A percentile compares a stretch with the other conserved stretches of the same genome.
These are phyloP conservation scores for Dactylellina haptotyla DNA, from an alignment of 2,329 filamentous ascomycete species.

Conservation along the genomic window DNA sequence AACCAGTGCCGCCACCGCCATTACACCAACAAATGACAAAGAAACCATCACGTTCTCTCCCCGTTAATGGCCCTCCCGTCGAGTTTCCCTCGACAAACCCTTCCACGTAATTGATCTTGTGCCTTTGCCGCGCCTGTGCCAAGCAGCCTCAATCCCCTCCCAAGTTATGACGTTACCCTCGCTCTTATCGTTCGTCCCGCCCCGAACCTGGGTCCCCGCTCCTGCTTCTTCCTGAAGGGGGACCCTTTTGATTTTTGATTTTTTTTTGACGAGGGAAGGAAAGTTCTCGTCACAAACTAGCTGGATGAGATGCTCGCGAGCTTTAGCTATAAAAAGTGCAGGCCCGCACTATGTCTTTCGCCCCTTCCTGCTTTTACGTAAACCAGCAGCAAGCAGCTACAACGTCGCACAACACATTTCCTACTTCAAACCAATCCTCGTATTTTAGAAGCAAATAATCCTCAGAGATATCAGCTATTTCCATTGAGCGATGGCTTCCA, in stretches of 20 bases:
- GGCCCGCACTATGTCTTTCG: constrained; percentile 4
- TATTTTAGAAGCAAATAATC: not conserved
- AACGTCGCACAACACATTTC: constrained; percentile 42
- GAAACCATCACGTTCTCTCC: constrained; percentile 14
- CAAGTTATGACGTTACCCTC: constrained; percentile 42
- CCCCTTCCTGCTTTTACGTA: constrained; percentile 37
- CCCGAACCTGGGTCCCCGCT: not conserved
- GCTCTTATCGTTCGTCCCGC: constrained; percentile 29
- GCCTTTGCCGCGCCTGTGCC: constrained; percentile 41
- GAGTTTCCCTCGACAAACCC: not conserved
- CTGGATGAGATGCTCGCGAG: not conserved
- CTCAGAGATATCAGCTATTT: constrained; percentile 5
- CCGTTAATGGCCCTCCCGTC: not conserved
- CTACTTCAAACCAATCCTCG: not conserved
- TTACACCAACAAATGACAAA: constrained; percentile 53
- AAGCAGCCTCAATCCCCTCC: constrained; percentile 32
- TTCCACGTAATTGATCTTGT: not conserved
- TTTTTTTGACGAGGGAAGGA: not conserved
- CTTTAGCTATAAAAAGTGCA: constrained; percentile 37
- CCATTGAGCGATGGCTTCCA: not conserved
- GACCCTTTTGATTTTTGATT: too few species aligned
- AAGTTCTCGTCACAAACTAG: not conserved
- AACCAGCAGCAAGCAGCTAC: constrained; percentile 7
- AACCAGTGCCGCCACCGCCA: not conserved
- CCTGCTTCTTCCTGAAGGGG: not conserved